Base-by-base conservation (phyloP, 768 basidiomycete genomes). In the Rhodotorula paludigena region DNA sequence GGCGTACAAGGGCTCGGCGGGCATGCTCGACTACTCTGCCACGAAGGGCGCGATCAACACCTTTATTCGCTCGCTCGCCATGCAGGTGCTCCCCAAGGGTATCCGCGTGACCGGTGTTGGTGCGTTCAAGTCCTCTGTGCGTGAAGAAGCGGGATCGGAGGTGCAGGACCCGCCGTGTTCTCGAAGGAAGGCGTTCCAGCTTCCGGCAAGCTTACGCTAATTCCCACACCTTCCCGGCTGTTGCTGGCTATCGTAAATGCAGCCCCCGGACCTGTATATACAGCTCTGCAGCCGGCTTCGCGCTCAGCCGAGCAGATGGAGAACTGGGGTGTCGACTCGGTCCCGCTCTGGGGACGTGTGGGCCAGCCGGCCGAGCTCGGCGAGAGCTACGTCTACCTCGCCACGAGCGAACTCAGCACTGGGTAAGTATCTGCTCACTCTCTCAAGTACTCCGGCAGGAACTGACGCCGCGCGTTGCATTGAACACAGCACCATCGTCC, bases 71-170 rank as follows among this genome's bases (percentile, higher is more conserved):
- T 81, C 83, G 15, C 79, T 86, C 44, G 82, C 84, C 0, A 72
- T 79, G 39, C 83, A 85, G 57, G 78, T 85, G 30, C 81, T 81
- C 36, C 80, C 83, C 23, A 84, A 83, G 75, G 84, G 83, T 11
- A 85, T 86, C 61, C 79, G 84, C 64, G 85, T 85, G 57, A 84
- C 85, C 70, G 80, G 78, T 5, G 79, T 84, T n/a, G n/a, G n/a
- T n/a, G n/a, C n/a, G n/a, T n/a, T n/a, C n/a, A n/a, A 8, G 12
- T 42, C 28, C 11, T 28, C 28, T 49, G 7, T 49, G 7, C 48
- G 14, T 21, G n/a, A n/a, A n/a, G n/a, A n/a, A n/a, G n/a, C n/a
- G n/a, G n/a, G n/a, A n/a, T n/a, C n/a, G n/a, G n/a, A n/a, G n/a
- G n/a, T n/a, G n/a, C n/a, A n/a, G n/a, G n/a, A n/a, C n/a, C n/a